A percentile compares a stretch with the other conserved stretches of the same genome.
phyloP scores from a whole-genome alignment of 129 eudicot species.

The Rutidosis leptorrhynchoides region DNA sequence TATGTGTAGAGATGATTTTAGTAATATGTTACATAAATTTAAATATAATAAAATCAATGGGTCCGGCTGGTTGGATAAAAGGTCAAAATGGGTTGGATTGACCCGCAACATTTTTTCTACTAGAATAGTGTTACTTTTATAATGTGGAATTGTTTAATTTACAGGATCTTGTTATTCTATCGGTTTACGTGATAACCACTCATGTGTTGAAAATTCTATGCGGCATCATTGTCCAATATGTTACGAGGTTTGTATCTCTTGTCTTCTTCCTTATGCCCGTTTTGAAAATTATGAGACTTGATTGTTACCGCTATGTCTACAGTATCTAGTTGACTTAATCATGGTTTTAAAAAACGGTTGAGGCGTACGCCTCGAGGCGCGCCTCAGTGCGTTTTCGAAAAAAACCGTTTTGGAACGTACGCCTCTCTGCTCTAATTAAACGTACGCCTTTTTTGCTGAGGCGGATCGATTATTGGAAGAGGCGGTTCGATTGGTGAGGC shows the following conservation, averaged over 20 bases:
- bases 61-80: not conserved
- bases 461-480: no score
- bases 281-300: not conserved
- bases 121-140: not conserved
- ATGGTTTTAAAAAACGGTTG: no score
- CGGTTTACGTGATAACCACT: slow-evolving; percentile 65
- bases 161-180: slow-evolving; percentile 86
- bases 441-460: no score
- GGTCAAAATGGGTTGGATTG: not conserved
- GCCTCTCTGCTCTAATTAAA: no score
- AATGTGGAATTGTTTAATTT: not conserved
- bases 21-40: not conserved
- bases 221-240: slow-evolving; percentile 95
- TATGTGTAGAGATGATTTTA: slow-evolving; percentile 26
- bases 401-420: no score
- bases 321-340: slow-evolving; percentile 96
- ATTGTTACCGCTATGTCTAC: slow-evolving; percentile 16
- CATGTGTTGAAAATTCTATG: slow-evolving; percentile 96
- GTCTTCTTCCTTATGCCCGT: not conserved
- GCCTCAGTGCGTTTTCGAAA: no score
- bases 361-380: no score
- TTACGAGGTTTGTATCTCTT: slow-evolving; percentile 61
- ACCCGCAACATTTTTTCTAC: not conserved
- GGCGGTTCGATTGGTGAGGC: no score
- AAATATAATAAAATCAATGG: not conserved